Evolutionary conservation across 768 basidiomycete species (phyloP), one percentile per base, ranked within the genome.

Genomic region (Pisolithus sp.): DNA sequence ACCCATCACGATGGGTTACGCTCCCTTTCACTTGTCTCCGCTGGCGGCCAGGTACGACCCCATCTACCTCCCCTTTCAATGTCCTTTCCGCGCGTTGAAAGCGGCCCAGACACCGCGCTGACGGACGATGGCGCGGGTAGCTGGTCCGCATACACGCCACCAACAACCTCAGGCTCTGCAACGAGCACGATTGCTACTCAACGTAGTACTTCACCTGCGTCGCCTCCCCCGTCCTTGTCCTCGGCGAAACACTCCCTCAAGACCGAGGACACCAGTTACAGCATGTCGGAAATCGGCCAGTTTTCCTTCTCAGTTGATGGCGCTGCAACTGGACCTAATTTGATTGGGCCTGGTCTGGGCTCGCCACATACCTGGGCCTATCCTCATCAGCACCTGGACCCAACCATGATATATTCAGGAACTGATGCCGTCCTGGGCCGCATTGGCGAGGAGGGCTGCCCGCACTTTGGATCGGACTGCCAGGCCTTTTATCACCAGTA

Each of bases 141-240:
- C 17, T 85, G 83, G 83, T 74, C 79, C 5, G 71, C 76, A 30
- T 84, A 83, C 56, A 83, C 82, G 0, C 83, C 83, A 26, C 82
- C 82, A 1, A 73, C 79, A 1, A 83, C 82, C 6, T 74, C 73
- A 1, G 73, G 73, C 8, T 82, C 81, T 6, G 68, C 74, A 18
- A 70, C 75, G 5, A 67, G 68, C 45, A 57, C 74, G 64, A 31
- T 77, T 69, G n/a, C 77, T 70, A 26, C 70, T 65, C 50, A 80
- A 75, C 58, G 64, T 65, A 60, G 64, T 28, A 65, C 66, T 28
- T 65, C 75, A 10, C 65, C 59, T 55, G 37, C 52, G 59, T 53
- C 65, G 13, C 57, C 67, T 1, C 62, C 60, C 5, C 54, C 38
- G 1, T 39, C 54, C 26, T 12, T 45, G 17, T 7, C 48, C 0